Percentiles rank a stretch among this genome's conserved stretches.
Conservation (phyloP, 78 protist species). For the Dictyostelium citrinum region DNA sequence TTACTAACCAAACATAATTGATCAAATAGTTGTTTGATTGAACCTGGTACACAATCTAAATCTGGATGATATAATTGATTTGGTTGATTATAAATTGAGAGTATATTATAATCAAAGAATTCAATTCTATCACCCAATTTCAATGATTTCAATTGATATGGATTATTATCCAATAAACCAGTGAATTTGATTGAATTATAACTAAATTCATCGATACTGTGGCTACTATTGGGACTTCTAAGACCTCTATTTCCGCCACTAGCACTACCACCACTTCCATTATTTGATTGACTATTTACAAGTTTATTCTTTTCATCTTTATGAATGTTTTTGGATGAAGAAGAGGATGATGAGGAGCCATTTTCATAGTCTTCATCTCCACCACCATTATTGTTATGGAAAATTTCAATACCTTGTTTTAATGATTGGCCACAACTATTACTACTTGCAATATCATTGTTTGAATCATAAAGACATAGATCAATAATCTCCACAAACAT, state of each 20-base stretch:
- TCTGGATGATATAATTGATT: neutral
- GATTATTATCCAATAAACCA: slow-evolving; percentile 17
- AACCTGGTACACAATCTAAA: neutral
- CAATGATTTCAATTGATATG: slow-evolving; percentile 9
- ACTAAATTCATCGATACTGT: neutral
- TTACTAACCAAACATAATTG: slow-evolving; percentile 21
- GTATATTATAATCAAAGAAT: neutral
- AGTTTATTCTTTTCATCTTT: neutral
- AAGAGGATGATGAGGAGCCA: neutral
- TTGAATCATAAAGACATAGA: neutral
- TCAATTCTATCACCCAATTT: neutral
- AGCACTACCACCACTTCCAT: neutral
- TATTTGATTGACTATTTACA: neutral
- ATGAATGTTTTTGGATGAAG: neutral
- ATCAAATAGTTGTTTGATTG: slow-evolving; percentile 11
- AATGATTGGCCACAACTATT: neutral
- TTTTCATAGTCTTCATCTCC: neutral
- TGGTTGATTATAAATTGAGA: neutral
- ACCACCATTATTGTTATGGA: neutral
- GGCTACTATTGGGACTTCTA: neutral
- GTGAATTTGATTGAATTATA: neutral
- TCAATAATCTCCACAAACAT: slow-evolving; percentile 23
- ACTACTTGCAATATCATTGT: neutral
- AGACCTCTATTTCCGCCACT: neutral
- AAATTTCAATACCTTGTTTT: neutral